phyloP scores from a whole-genome alignment of 305 asterid species.

The Fraxinus dipetala region DNA sequence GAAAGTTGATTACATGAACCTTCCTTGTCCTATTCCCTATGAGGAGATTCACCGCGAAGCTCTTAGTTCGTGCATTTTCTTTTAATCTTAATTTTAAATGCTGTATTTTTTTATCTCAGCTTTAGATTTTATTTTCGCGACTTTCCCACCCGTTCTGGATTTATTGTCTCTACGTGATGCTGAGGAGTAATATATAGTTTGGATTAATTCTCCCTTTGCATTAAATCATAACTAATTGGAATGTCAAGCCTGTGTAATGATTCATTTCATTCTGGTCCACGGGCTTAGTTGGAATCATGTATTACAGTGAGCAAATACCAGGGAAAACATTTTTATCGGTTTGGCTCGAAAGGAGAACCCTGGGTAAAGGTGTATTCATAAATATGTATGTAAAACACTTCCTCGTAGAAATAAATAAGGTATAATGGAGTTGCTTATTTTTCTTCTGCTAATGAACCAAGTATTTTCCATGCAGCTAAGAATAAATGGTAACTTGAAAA shows the following conservation, averaged over 20 bases:
- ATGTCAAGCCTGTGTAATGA: not conserved
- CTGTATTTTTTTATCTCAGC: not conserved
- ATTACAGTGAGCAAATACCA: not conserved
- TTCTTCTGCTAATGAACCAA: not conserved
- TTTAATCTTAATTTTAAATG: not conserved
- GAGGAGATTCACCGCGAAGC: conserved; percentile 98
- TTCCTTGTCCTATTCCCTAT: conserved; percentile 90
- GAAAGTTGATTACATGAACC: conserved; percentile 63
- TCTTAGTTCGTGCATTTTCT: conserved; percentile 54
- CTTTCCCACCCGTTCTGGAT: not conserved
- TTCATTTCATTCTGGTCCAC: not conserved
- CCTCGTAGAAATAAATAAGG: not conserved
- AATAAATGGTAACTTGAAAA: not conserved
- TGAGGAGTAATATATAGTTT: not conserved
- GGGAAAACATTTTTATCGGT: not conserved
- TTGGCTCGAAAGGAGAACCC: not conserved
- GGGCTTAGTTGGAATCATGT: not conserved
- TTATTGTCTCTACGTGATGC: not conserved
- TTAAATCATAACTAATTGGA: conserved; percentile 4
- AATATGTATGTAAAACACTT: not conserved
- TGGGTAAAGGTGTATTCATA: not conserved
- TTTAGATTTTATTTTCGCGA: not conserved
- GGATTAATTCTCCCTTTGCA: not conserved
- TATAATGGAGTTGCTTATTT: not conserved
- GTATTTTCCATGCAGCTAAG: not conserved